These are phyloP conservation scores for Exophiala aquamarina DNA, from an alignment of 2,329 filamentous ascomycete genomes.

Conservation along the genomic window DNA sequence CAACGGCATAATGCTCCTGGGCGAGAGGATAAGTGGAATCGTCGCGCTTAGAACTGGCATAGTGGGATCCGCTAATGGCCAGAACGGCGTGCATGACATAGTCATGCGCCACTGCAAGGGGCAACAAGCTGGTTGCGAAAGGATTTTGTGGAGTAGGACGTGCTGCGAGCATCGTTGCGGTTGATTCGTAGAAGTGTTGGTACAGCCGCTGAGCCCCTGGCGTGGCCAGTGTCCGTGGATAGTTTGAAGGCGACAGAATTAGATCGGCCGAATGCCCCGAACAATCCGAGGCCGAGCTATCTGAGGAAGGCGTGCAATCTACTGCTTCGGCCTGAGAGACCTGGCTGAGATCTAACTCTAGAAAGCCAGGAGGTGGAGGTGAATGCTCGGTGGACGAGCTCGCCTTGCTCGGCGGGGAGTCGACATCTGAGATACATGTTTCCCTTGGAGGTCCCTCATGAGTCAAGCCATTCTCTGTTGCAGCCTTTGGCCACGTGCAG, in stretches of 20 bases:
- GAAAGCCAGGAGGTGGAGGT: too few species aligned
- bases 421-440: neutral
- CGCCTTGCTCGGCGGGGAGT: neutral
- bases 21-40: neutral
- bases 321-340: neutral
- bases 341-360: neutral
- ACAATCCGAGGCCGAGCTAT: neutral
- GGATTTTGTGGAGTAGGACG: neutral
- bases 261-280: too few species aligned
- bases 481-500: neutral
- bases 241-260: neutral
- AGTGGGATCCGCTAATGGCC: slow-evolving; percentile 1
- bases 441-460: neutral
- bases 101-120: neutral
- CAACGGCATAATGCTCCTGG: neutral
- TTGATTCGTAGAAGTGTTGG: slow-evolving; percentile 2
- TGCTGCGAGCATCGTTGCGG: neutral
- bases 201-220: neutral
- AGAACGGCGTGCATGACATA: slow-evolving; percentile 3
- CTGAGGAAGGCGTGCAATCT: neutral
- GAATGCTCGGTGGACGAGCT: too few species aligned
- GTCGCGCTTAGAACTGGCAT: neutral
- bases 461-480: neutral
- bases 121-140: neutral
- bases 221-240: neutral